Conservation (phyloP, 108 stramenopile genomes). For the Nitzschia palea region DNA sequence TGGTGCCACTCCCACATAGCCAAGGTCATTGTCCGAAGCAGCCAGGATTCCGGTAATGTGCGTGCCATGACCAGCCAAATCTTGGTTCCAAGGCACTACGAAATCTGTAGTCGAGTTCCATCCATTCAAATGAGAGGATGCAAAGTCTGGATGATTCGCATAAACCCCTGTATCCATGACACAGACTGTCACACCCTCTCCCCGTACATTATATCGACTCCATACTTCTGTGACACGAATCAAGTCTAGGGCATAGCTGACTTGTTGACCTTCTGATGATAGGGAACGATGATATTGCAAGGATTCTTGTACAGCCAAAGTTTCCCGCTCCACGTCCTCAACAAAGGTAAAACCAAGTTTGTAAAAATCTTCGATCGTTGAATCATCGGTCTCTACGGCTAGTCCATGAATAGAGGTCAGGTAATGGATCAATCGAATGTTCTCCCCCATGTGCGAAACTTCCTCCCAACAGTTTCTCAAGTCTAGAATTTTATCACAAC, state of each 20-base stretch:
- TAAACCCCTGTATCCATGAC: constrained; percentile 59
- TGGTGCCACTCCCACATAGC: constrained; percentile 42
- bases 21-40: constrained; percentile 31
- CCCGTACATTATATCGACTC: constrained; percentile 14
- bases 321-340: constrained; percentile 8
- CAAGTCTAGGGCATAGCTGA: constrained; percentile 16
- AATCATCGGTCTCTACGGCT: constrained; percentile 10
- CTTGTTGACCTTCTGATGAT: neutral
- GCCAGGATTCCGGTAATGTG: constrained; percentile 65
- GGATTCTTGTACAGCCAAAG: constrained; percentile 20
- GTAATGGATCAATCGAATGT: neutral
- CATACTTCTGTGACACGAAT: constrained; percentile 26
- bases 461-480: constrained; percentile 5
- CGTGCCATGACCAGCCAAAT: constrained; percentile 57
- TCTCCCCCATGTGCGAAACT: neutral
- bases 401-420: neutral
- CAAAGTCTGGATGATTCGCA: constrained; percentile 42
- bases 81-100: constrained; percentile 46
- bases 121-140: constrained; percentile 7
- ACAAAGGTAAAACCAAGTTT: neutral
- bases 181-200: constrained; percentile 47
- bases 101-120: constrained; percentile 9
- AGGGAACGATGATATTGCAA: constrained; percentile 12
- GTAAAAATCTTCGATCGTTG: neutral
- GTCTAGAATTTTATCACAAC: neutral